Conservation (phyloP, 148 eudicot species). For the Rhododendron molle region DNA sequence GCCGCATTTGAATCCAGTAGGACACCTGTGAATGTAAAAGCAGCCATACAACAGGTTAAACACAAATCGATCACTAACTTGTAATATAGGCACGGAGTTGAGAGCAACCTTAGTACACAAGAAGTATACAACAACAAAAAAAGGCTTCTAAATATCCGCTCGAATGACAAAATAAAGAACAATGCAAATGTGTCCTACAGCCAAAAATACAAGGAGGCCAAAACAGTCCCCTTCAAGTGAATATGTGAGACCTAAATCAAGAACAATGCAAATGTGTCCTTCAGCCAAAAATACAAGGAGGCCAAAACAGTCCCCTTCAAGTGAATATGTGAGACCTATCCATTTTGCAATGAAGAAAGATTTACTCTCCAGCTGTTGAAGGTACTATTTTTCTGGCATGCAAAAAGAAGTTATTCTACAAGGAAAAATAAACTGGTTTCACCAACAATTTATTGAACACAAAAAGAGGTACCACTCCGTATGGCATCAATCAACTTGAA, state of each 20-base stretch:
- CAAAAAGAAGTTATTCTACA: background rate
- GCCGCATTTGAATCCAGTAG: conserved; percentile 66
- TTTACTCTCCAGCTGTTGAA: background rate
- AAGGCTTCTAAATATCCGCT: background rate
- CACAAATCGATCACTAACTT: background rate
- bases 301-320: background rate
- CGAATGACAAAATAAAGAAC: background rate
- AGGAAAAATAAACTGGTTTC: background rate
- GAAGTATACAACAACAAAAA: background rate
- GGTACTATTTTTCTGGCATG: background rate
- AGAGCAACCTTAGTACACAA: background rate
- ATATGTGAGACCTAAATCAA: no score
- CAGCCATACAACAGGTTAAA: background rate
- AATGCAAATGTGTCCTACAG: background rate
- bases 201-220: background rate
- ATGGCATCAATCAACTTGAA: background rate
- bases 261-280: background rate
- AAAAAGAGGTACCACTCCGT: background rate
- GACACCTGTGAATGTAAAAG: conserved; percentile 36
- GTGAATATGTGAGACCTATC: background rate
- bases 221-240: background rate
- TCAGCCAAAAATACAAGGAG: background rate
- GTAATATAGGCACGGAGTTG: background rate
- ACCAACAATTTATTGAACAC: background rate
- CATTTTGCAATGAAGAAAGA: background rate